Percentiles rank a stretch among this genome's conserved stretches.
phyloP scores from a whole-genome alignment of 1,284 basidiomycete genomes.

The Dichomitus squalens region DNA sequence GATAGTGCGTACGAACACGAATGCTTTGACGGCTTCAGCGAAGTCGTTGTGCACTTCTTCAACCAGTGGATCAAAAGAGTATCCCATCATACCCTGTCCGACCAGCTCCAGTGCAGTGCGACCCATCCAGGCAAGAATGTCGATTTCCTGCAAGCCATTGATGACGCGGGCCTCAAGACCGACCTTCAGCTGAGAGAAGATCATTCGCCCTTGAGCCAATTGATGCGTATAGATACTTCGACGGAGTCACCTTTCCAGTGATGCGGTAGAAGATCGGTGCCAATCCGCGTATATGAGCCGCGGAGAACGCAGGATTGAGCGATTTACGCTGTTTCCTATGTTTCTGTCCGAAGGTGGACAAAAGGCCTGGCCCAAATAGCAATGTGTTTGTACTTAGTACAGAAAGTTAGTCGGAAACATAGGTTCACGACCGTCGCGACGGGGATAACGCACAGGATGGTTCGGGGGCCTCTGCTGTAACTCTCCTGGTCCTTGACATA shows the following conservation, averaged over 20 bases:
- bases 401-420: not conserved
- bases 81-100: conserved; percentile 32
- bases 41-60: conserved; percentile 22
- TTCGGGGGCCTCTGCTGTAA: not conserved
- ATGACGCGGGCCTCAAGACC: not conserved
- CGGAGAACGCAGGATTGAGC: conserved; percentile 22
- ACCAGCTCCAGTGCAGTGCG: conserved; percentile 34
- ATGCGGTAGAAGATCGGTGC: conserved; percentile 11
- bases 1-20: conserved; percentile 20
- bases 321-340: conserved; percentile 16
- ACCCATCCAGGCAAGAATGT: conserved; percentile 32
- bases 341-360: not conserved
- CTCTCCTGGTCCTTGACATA: conserved; percentile 4
- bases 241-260: not conserved
- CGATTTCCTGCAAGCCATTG: conserved; percentile 18
- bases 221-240: too few relatives aligned
- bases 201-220: not conserved
- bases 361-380: not conserved
- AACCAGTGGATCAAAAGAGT: conserved; percentile 31
- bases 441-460: not conserved
- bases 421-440: too few relatives aligned
- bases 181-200: not conserved
- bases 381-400: not conserved
- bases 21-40: conserved; percentile 25
- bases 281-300: conserved; percentile 19